Percentiles rank a stretch among this genome's conserved stretches.
These are phyloP conservation scores for Galerina marginata DNA, from an alignment of 768 basidiomycete species.

Conservation along the genomic window DNA sequence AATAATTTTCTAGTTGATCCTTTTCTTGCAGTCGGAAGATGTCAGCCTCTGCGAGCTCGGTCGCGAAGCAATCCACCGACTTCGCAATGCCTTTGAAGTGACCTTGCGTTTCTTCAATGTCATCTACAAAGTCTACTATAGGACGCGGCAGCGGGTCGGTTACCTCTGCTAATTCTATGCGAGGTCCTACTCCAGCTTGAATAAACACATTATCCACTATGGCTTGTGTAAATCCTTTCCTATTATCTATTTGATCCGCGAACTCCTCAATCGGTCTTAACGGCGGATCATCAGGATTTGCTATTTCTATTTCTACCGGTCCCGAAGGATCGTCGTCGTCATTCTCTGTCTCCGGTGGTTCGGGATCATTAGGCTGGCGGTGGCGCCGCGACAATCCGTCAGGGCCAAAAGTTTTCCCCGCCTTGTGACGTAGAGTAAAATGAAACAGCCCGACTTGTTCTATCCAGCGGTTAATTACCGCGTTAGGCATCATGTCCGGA, in stretches of 20 bases:
- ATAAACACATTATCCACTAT: background rate
- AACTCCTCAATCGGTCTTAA: slow-evolving; percentile 21
- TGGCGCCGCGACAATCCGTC: slow-evolving; percentile 36
- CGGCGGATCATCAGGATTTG: slow-evolving; percentile 10
- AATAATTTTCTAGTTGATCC: no score
- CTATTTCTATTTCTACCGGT: slow-evolving; percentile 29
- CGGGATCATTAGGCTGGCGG: slow-evolving; percentile 18
- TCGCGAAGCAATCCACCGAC: background rate
- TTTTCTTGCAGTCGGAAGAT: background rate
- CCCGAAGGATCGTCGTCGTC: slow-evolving; percentile 19
- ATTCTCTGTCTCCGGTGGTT: no score
- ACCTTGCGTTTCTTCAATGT: background rate
- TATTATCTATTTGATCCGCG: background rate
- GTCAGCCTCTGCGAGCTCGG: background rate
- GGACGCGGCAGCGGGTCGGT: background rate
- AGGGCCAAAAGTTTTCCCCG: slow-evolving; percentile 30
- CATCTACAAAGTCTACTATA: background rate
- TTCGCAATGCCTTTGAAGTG: background rate
- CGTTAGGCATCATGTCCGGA: slow-evolving; percentile 39
- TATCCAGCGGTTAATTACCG: slow-evolving; percentile 43
- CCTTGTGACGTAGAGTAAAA: slow-evolving; percentile 36
- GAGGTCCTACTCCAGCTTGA: background rate
- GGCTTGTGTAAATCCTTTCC: background rate
- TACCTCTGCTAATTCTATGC: background rate
- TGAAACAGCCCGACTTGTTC: slow-evolving; percentile 36